These are phyloP conservation scores for Eremothecium cymbalariae DNA, from an alignment of 1,139 yeast species.

Conservation along the genomic window DNA sequence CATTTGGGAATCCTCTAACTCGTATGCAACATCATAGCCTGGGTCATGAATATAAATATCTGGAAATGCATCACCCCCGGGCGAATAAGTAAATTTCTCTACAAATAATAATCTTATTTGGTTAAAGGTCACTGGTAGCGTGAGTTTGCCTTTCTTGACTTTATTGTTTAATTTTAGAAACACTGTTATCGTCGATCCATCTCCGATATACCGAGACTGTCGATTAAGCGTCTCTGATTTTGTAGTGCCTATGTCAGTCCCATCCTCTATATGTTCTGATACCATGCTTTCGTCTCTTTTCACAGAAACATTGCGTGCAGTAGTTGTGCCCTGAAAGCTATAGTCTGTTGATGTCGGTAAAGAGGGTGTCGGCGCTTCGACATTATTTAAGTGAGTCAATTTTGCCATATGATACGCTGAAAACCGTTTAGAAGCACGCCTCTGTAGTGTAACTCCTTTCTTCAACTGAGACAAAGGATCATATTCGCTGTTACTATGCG, in stretches of 20 bases:
- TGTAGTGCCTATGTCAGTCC: neutral
- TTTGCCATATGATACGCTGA: constrained; percentile 91
- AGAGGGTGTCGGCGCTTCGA: constrained; percentile 18
- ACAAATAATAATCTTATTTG: constrained; percentile 67
- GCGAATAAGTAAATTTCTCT: constrained; percentile 79
- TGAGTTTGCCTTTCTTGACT: constrained; percentile 53
- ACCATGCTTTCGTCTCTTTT: too few species aligned
- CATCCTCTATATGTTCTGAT: too few species aligned
- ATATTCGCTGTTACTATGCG: constrained; percentile 19
- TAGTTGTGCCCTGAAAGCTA: neutral
- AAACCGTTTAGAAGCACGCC: constrained; percentile 81
- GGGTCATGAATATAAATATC: constrained; percentile 70
- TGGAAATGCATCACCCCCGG: constrained; percentile 65
- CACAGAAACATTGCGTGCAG: neutral
- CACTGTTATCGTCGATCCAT: constrained; percentile 21
- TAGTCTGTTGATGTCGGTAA: constrained; percentile 3
- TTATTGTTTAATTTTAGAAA: constrained; percentile 51
- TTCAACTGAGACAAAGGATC: constrained; percentile 73
- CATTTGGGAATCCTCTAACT: constrained; percentile 63
- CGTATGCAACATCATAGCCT: constrained; percentile 55
- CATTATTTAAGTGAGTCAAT: constrained; percentile 47
- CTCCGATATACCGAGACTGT: constrained; percentile 1
- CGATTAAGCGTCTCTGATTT: constrained; percentile 1
- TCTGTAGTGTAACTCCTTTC: constrained; percentile 69
- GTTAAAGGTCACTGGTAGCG: constrained; percentile 50